Evolutionary conservation across 176 grass and related monocot species (phyloP).

Genomic region (Stipa capillata): DNA sequence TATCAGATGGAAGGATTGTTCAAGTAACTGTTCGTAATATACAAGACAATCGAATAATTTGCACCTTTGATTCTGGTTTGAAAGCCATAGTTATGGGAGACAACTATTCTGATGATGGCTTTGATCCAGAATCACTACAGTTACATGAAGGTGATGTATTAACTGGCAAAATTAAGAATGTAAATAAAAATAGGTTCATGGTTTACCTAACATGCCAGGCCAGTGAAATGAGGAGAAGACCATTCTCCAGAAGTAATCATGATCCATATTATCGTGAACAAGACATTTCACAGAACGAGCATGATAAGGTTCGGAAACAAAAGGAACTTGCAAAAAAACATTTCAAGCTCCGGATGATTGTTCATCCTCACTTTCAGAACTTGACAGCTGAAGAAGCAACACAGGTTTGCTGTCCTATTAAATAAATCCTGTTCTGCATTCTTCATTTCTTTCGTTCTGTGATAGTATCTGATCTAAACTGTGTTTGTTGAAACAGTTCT

Average conservation of each 20-base stretch:
- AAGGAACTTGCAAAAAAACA: slow-evolving; percentile 80
- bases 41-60: slow-evolving; percentile 71
- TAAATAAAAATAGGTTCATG: slow-evolving; percentile 76
- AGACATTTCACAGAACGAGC: slow-evolving; percentile 26
- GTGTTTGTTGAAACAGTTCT: slow-evolving; percentile 44
- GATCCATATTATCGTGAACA: slow-evolving; percentile 81
- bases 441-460: background rate
- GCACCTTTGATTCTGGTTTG: slow-evolving; percentile 92
- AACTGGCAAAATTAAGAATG: slow-evolving; percentile 77
- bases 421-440: background rate
- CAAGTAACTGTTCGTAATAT: slow-evolving; percentile 56
- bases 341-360: slow-evolving; percentile 90
- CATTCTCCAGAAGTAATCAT: slow-evolving; percentile 30
- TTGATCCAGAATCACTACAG: slow-evolving; percentile 44
- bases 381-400: slow-evolving; percentile 88
- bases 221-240: slow-evolving; percentile 58
- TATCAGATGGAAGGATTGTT: slow-evolving; percentile 80
- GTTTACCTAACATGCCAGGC: slow-evolving; percentile 74
- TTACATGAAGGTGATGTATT: slow-evolving; percentile 85
- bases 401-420: slow-evolving; percentile 40
- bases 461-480: background rate
- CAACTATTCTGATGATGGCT: slow-evolving; percentile 72
- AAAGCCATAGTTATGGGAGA: slow-evolving; percentile 81
- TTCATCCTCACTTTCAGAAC: slow-evolving; percentile 94
- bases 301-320: slow-evolving; percentile 66